Base-by-base conservation (phyloP, 2,329 filamentous ascomycete genomes). In the Botrytis deweyae region DNA sequence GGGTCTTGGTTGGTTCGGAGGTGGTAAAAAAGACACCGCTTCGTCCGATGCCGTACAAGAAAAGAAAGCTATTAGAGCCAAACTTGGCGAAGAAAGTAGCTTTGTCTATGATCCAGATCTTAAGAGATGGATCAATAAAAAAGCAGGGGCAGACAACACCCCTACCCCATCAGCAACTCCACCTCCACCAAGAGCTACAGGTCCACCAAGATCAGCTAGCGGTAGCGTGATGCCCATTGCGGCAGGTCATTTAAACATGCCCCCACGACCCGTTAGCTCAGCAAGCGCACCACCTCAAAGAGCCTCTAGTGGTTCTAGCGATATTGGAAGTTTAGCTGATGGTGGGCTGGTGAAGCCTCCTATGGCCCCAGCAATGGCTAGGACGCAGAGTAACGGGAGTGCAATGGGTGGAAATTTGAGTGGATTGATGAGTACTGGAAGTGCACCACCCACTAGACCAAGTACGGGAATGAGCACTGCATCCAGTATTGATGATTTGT, bases 91-190 rank as follows among this genome's bases (percentile, higher is more conserved):
- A 82, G 90, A 96, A 80, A 97, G 90, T 82, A 94, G 91, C 64
- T 98, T 99, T 83, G 92, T 95, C 78, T 99, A 96, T 80, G 96
- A 99, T 80, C 92, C 94, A 3, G 93, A 98, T n/a, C 88, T 97
- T 70, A 97, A 97, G 85, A 94, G 96, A 81, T 99, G 97, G 97
- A 87, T 99, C 81, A 98, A 99, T 85, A 98, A 98, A 86, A 98
- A 97, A 81, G 89, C 90, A 18, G 85, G 85, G 22, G 88, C 89
- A 12, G 91, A 92, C 72, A 88, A 88, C 62, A 84, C 84, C 14
- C 85, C 87, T 40, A 85, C 88, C 4, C 88, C 89, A 76, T 85
- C 87, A 65, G 90, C 90, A 1, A 90, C 94, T 0, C 93, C 95
- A 1, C 95, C 96, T 1, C 95, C 94, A 7, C 95, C 95, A 0